A percentile compares a stretch with the other conserved stretches of the same genome.
Evolutionary conservation across 139 green algal species (phyloP).

Genomic region (Penium margaritaceum): DNA sequence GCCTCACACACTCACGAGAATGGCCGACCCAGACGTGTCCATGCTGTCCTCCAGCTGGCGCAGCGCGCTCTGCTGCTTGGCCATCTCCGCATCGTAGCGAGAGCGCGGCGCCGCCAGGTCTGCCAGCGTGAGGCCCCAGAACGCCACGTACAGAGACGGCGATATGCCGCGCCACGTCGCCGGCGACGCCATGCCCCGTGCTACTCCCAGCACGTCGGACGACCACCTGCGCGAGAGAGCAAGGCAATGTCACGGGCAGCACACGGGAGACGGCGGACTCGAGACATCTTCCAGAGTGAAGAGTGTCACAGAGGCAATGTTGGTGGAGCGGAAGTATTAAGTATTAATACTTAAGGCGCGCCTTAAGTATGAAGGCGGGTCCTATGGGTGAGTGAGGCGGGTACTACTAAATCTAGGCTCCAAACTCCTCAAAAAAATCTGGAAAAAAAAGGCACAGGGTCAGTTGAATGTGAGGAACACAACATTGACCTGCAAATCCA

Average conservation of each 20-base stretch:
- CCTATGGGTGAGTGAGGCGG: too few relatives aligned
- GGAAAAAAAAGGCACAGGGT: too few relatives aligned
- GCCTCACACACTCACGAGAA: background rate
- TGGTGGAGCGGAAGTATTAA: too few relatives aligned
- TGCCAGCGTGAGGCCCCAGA: slow-evolving; percentile 65
- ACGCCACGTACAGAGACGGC: slow-evolving; percentile 62
- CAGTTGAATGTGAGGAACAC: too few relatives aligned
- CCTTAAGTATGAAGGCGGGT: too few relatives aligned
- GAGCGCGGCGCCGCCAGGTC: slow-evolving; percentile 58
- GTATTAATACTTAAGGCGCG: too few relatives aligned
- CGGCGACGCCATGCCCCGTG: slow-evolving; percentile 32
- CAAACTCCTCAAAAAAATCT: too few relatives aligned
- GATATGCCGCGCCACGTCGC: slow-evolving; percentile 50
- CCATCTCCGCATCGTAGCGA: slow-evolving; percentile 39
- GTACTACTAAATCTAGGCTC: too few relatives aligned
- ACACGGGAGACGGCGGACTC: background rate
- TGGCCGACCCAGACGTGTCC: slow-evolving; percentile 6
- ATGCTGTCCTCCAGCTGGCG: slow-evolving; percentile 2
- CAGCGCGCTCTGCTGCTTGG: slow-evolving; percentile 28
- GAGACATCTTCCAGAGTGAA: too few relatives aligned
- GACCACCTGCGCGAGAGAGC: background rate
- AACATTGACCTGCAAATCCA: too few relatives aligned
- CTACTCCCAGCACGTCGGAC: slow-evolving; percentile 32
- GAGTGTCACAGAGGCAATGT: too few relatives aligned
- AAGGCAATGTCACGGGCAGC: background rate